A percentile compares a stretch with the other conserved stretches of the same genome.
Conservation (phyloP, 345 rosid species). For the Salix brachista region DNA sequence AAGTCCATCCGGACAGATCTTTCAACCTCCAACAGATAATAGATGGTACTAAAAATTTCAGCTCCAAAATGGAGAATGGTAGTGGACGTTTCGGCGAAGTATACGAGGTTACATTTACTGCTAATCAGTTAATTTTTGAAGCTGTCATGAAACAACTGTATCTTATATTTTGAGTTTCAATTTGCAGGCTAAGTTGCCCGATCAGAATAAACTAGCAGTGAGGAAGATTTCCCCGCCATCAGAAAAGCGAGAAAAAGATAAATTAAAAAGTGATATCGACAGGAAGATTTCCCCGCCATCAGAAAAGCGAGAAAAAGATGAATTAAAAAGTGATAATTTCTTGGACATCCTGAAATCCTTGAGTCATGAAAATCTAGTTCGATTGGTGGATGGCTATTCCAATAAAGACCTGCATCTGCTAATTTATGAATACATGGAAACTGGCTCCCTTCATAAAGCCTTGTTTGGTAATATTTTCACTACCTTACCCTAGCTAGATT, state of each 20-base stretch:
- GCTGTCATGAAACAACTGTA: neutral
- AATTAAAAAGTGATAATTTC: neutral
- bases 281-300: neutral
- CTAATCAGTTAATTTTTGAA: neutral
- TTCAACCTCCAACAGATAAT: conserved; percentile 9
- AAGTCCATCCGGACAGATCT: neutral
- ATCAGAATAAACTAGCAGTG: neutral
- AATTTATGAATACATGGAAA: conserved; percentile 12
- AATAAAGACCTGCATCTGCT: conserved; percentile 2
- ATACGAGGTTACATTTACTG: neutral
- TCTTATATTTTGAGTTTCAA: neutral
- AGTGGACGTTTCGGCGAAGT: neutral
- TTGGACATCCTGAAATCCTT: neutral
- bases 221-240: neutral
- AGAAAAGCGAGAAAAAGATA: neutral
- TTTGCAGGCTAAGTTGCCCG: neutral
- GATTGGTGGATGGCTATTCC: conserved; percentile 4
- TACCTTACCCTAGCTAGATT: too few species aligned
- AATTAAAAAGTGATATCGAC: neutral
- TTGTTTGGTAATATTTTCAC: conserved; percentile 4
- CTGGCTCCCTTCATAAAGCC: conserved; percentile 2
- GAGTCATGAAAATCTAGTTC: conserved; percentile 6
- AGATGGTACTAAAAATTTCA: conserved; percentile 20
- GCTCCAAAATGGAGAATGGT: conserved; percentile 5
- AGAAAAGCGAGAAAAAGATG: neutral